These are phyloP conservation scores for Nasturtium officinale DNA, from an alignment of 345 rosid species.

Conservation along the genomic window DNA sequence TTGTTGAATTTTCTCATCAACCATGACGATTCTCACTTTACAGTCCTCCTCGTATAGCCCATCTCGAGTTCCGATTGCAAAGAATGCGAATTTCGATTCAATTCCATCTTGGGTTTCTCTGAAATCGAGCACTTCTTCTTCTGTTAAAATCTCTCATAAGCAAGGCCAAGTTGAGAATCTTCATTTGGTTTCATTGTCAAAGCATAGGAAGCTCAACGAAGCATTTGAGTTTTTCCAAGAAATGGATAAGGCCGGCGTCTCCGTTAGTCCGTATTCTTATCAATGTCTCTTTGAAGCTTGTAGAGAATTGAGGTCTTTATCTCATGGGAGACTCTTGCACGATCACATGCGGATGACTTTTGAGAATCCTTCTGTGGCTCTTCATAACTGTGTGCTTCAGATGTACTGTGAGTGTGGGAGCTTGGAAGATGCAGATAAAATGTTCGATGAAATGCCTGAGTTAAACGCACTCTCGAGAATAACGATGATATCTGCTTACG, in stretches of 20 bases:
- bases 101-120: slow-evolving; percentile 68
- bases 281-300: slow-evolving; percentile 57
- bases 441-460: slow-evolving; percentile 68
- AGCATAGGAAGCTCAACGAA: slow-evolving; percentile 60
- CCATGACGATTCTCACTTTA: slow-evolving; percentile 31
- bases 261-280: slow-evolving; percentile 48
- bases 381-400: slow-evolving; percentile 48
- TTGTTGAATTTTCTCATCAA: not conserved
- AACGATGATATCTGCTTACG: slow-evolving; percentile 59
- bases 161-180: slow-evolving; percentile 60
- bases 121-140: slow-evolving; percentile 44
- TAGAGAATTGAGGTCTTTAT: slow-evolving; percentile 44
- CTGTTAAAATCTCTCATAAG: slow-evolving; percentile 37
- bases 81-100: slow-evolving; percentile 48
- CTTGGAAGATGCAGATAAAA: slow-evolving; percentile 53
- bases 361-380: slow-evolving; percentile 46
- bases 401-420: slow-evolving; percentile 66
- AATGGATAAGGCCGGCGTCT: slow-evolving; percentile 58
- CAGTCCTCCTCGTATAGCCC: slow-evolving; percentile 24
- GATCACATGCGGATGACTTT: slow-evolving; percentile 38
- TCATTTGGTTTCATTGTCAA: slow-evolving; percentile 59
- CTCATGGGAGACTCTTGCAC: slow-evolving; percentile 56
- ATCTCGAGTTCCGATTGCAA: slow-evolving; percentile 35
- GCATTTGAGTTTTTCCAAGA: slow-evolving; percentile 59
- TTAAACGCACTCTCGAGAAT: slow-evolving; percentile 51